phyloP scores from a whole-genome alignment of 257 asterid genomes.

The Solanum virginianum region DNA sequence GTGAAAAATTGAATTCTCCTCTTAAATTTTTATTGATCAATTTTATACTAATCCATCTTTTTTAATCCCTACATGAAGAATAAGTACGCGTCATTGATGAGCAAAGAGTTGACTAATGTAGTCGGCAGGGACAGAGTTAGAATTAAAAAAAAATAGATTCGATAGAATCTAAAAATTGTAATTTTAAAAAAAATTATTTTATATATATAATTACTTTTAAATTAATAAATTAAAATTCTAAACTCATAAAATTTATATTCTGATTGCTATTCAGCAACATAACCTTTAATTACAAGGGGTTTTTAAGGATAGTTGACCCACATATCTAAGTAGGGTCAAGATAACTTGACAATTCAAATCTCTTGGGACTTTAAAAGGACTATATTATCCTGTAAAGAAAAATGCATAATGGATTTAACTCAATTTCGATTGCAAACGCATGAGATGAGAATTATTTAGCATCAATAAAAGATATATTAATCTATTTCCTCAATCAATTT shows the following conservation, averaged over 20 bases:
- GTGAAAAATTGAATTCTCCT: not conserved
- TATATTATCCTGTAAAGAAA: not conserved
- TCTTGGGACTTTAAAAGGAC: not conserved
- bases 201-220: too few species aligned
- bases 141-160: not conserved
- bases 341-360: not conserved
- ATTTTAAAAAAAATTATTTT: not conserved
- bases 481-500: not conserved
- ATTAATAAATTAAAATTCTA: too few species aligned
- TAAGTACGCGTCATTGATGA: not conserved
- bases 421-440: not conserved
- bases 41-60: too few species aligned
- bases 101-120: not conserved
- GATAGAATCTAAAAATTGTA: not conserved
- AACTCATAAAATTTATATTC: too few species aligned
- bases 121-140: not conserved
- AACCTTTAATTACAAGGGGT: not conserved
- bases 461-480: not conserved
- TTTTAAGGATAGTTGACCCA: not conserved
- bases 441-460: too few species aligned
- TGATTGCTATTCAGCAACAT: not conserved
- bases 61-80: not conserved
- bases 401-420: not conserved
- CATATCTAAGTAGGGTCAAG: not conserved
- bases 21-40: not conserved